Evolutionary conservation across 768 basidiomycete species (phyloP), one percentile per base, ranked within the genome.

Genomic region (Phylloporus sp.): DNA sequence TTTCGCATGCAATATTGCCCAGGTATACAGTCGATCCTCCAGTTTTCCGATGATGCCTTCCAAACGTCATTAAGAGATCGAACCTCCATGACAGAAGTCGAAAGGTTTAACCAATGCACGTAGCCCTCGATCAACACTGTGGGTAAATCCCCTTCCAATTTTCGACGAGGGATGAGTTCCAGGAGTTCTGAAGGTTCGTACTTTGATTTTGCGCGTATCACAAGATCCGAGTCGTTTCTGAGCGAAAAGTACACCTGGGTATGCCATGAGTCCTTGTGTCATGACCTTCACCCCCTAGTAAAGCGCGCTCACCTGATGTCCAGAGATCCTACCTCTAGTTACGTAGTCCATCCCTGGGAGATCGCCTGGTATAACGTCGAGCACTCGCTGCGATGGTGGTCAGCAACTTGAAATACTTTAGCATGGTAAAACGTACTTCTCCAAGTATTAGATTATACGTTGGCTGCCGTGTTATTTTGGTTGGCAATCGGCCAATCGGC

Each of bases 41-140:
- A 70, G 32, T 71, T 61, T 12, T 58, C 57, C 2, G 51, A 8
- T 1, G 64, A 69, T 3, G 35, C 6, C 27, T 55, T 22, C 70
- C 70, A 71, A 0, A 57, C 23, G 13, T 9, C 46, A 10, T 61
- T 49, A 2, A 62, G 55, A 15, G 66, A 61, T 2, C 68, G 64
- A 9, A 71, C 55, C 41, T 69, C 70, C 8, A 71, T 50, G 39
- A 44, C 18, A n/a, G 49, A 49, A 0, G 54, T 60, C 2, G 51
- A 41, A 9, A 70, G 45, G 26, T 69, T 55, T 22, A 72, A 39
- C 69, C 69, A 72, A 48, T 69, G 70, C 20, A 38, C 57, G 22
- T 63, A 54, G 1, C 47, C 56, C 7, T 54, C 40, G 1, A 70
- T 54, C 36, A 71, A 41, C 0, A 55, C 49, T 0, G 12, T 34